phyloP scores from a whole-genome alignment of 805 yeast genomes.

The Saccharomyces eubayanus region DNA sequence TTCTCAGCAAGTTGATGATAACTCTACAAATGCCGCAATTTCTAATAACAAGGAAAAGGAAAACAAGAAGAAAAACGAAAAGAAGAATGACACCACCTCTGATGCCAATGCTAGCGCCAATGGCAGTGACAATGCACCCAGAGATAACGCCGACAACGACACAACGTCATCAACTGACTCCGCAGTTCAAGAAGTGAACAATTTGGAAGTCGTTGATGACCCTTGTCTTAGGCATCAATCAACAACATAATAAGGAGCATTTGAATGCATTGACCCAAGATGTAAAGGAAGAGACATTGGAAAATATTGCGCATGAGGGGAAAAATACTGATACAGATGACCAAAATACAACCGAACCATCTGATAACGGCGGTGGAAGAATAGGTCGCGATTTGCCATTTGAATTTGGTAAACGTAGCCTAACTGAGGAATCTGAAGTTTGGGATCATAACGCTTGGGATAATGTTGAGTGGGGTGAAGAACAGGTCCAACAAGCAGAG shows the following conservation, averaged over 20 bases:
- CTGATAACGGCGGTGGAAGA: conserved; percentile 6
- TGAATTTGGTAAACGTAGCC: conserved; percentile 78
- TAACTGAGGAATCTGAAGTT: conserved; percentile 67
- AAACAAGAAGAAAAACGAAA: conserved; percentile 26
- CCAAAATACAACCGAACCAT: background rate
- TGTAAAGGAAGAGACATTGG: conserved; percentile 18
- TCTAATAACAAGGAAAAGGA: conserved; percentile 21
- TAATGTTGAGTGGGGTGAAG: conserved; percentile 95
- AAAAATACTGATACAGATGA: background rate
- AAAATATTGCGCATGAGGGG: conserved; percentile 15
- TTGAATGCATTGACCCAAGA: conserved; percentile 16
- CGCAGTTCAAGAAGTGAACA: conserved; percentile 8
- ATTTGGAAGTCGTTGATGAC: conserved; percentile 14
- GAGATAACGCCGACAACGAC: background rate
- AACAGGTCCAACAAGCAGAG: conserved; percentile 68
- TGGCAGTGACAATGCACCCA: background rate
- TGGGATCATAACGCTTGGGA: conserved; percentile 93
- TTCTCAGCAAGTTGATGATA: background rate
- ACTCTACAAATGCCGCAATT: background rate
- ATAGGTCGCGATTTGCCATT: conserved; percentile 83
- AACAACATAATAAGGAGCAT: conserved; percentile 12
- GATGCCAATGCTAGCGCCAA: background rate
- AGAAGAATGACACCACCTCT: conserved; percentile 12
- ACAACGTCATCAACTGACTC: conserved; percentile 1
- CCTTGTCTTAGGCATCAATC: conserved; percentile 27